A percentile compares a stretch with the other conserved stretches of the same genome.
Conservation (phyloP, 768 basidiomycete species). For the Hydnomerulius pinastri region DNA sequence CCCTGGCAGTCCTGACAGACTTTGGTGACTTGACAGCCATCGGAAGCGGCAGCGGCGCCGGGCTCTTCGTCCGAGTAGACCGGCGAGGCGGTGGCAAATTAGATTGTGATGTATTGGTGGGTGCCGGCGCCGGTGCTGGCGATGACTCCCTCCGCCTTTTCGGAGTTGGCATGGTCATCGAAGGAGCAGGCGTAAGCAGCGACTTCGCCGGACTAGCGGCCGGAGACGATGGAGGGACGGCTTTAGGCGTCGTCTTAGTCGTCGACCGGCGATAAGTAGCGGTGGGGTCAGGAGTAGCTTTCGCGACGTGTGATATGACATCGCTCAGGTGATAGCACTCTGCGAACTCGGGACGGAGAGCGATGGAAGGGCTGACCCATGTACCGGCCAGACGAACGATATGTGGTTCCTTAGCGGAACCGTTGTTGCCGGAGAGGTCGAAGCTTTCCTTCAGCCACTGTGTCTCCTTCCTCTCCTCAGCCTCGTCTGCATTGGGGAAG, state of each 20-base stretch:
- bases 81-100: slow-evolving; percentile 44
- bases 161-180: slow-evolving; percentile 45
- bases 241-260: slow-evolving; percentile 31
- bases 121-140: slow-evolving; percentile 27
- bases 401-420: slow-evolving; percentile 56
- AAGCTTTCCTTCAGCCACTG: slow-evolving; percentile 81
- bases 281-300: slow-evolving; percentile 76
- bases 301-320: slow-evolving; percentile 65
- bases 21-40: slow-evolving; percentile 40
- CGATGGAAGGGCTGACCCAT: slow-evolving; percentile 74
- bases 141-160: slow-evolving; percentile 72
- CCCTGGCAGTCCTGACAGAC: slow-evolving; percentile 18
- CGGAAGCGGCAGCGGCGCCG: slow-evolving; percentile 29
- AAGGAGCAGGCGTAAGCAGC: slow-evolving; percentile 36
- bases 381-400: slow-evolving; percentile 84
- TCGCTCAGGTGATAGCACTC: slow-evolving; percentile 61
- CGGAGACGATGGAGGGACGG: slow-evolving; percentile 28
- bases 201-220: slow-evolving; percentile 23
- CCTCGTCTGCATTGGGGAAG: slow-evolving; percentile 78
- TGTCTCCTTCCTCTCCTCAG: slow-evolving; percentile 76
- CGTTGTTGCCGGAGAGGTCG: slow-evolving; percentile 79
- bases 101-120: slow-evolving; percentile 16
- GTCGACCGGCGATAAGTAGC: slow-evolving; percentile 77
- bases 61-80: slow-evolving; percentile 45
- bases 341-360: slow-evolving; percentile 58